Base-by-base conservation (phyloP, 768 basidiomycete species). In the Phanerochaete sordida region DNA sequence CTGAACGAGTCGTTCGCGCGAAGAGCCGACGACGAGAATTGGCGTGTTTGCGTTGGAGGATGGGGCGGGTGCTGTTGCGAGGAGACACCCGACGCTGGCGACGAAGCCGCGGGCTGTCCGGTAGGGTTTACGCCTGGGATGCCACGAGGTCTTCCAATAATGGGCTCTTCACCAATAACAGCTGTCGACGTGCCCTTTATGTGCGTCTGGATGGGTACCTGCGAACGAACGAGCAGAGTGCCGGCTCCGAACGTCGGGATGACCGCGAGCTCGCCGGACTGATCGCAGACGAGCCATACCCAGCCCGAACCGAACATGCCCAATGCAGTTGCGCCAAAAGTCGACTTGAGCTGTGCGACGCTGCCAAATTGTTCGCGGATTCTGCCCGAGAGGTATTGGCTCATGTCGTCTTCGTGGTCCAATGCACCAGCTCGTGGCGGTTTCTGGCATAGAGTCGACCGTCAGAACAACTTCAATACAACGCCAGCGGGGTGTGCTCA, bases 181-280 rank as follows among this genome's bases (percentile, higher is more conserved):
- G 60, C 48, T 43, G 56, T 48, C 37, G 52, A 21, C 26, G 55
- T 45, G n/a, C n/a, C n/a, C n/a, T 47, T 52, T 28, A 23, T 39
- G 57, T 23, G 44, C 13, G n/a, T 23, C 27, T 27, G 33, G n/a
- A 45, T 9, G 28, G 27, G 24, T n/a, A 60, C 45, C n/a, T 64
- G 66, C 1, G 70, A 63, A 26, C 66, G 51, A 62, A 95, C 81
- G 66, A 98, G 86, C 23, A 97, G 78, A 1, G 96, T 96, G 19
- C 93, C 93, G 0, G 92, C 81, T 5, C 92, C 95, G 68, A 93
- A 91, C 0, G 95, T 96, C 16, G 93, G 90, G 51, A 94, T 72
- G 62, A 95, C 80, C 26, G 85, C 93, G 56, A 87, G 73, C 64
- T 81, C 79, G 16, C 84, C 85, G 4, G 71, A 68, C 21, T 73